Evolutionary conservation across 2,329 filamentous ascomycete genomes (phyloP).

Genomic region (Chrysoporthe austroafricana): DNA sequence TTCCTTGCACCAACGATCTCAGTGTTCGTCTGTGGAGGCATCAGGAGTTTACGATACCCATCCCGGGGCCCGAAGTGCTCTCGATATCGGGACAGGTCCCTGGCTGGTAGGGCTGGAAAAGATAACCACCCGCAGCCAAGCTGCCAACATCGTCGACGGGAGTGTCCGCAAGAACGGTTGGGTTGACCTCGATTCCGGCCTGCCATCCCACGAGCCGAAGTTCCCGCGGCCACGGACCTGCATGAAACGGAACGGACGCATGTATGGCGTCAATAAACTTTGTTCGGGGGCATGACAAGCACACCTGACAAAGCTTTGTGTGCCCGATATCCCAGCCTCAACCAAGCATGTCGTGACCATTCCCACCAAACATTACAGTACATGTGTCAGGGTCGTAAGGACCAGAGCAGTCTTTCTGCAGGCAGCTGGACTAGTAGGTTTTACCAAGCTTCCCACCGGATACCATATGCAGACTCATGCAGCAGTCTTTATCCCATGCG

Average conservation of each 20-base stretch:
- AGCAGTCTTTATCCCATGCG: constrained; percentile 21
- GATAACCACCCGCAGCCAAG: constrained; percentile 9
- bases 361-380: background rate
- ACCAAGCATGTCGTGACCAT: background rate
- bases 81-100: background rate
- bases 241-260: constrained; percentile 3
- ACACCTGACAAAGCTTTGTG: constrained; percentile 1
- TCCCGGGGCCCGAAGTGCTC: background rate
- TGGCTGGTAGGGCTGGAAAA: background rate
- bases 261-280: constrained; percentile 5
- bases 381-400: background rate
- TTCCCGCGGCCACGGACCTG: constrained; percentile 7
- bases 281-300: background rate
- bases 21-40: background rate
- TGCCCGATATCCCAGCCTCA: background rate
- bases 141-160: constrained; percentile 11
- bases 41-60: background rate
- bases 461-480: constrained; percentile 2
- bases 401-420: background rate
- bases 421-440: background rate
- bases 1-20: background rate
- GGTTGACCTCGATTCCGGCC: constrained; percentile 9
- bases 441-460: background rate
- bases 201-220: constrained; percentile 3
- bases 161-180: constrained; percentile 16